Conservation (phyloP, 2,329 filamentous ascomycete species). For the Colletotrichum graminicola region DNA sequence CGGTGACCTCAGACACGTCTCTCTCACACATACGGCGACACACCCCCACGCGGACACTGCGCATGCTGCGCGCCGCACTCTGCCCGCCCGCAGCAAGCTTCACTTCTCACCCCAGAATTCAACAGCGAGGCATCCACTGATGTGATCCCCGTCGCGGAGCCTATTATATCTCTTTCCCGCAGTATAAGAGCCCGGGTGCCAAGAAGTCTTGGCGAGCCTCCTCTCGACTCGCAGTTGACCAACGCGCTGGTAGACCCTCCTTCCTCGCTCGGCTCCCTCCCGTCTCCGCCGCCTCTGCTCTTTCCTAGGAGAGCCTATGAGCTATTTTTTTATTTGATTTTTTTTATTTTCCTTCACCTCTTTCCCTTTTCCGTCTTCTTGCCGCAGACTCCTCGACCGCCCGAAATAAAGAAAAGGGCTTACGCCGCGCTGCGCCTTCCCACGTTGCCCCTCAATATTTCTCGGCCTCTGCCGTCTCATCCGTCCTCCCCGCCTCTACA, state of each 20-base stretch:
- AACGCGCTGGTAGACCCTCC: slow-evolving; percentile 30
- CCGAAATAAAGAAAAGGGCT: slow-evolving; percentile 36
- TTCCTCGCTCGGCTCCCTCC: slow-evolving; percentile 32
- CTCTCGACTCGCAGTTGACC: slow-evolving; percentile 11
- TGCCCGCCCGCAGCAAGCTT: slow-evolving; percentile 4
- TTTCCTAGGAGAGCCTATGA: not conserved
- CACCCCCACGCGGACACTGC: not conserved
- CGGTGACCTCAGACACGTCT: slow-evolving; percentile 14
- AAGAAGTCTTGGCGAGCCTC: slow-evolving; percentile 28
- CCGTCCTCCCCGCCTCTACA: slow-evolving; percentile 27
- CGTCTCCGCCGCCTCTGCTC: slow-evolving; percentile 24
- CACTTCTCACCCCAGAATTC: slow-evolving; percentile 17
- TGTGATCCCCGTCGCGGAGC: slow-evolving; percentile 11
- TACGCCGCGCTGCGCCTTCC: slow-evolving; percentile 36
- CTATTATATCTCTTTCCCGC: slow-evolving; percentile 7
- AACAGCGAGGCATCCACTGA: slow-evolving; percentile 21
- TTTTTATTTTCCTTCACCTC: no score
- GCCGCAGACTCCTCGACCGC: slow-evolving; percentile 18
- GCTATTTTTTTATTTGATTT: not conserved
- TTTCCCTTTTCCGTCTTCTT: not conserved
- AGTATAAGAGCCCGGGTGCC: slow-evolving; percentile 21
- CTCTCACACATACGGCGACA: not conserved
- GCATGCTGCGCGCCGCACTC: not conserved
- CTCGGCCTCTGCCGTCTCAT: slow-evolving; percentile 43
- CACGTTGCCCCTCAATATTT: slow-evolving; percentile 31